Percentiles rank a stretch among this genome's conserved stretches.
These are phyloP conservation scores for Gardenia jasminoides DNA, from an alignment of 257 asterid species.

Conservation along the genomic window DNA sequence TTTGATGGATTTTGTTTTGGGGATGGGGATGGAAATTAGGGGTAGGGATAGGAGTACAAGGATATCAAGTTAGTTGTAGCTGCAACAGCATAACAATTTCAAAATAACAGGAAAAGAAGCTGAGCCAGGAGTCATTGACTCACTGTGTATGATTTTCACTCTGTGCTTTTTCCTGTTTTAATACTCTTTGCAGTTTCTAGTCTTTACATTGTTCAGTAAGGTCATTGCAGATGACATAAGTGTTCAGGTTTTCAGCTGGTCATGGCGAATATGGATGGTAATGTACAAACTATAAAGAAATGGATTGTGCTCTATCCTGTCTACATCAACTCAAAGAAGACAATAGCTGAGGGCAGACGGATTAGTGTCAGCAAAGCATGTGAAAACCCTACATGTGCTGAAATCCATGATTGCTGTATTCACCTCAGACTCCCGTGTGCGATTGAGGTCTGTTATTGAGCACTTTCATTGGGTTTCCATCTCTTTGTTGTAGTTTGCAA, in stretches of 20 bases:
- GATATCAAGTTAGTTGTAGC: too few relatives aligned
- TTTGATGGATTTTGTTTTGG: too few relatives aligned
- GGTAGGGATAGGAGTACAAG: too few relatives aligned
- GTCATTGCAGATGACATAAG: neutral
- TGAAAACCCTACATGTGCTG: conserved; percentile 81
- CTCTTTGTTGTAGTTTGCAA: neutral
- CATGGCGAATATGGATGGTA: conserved; percentile 58
- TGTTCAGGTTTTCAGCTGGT: neutral
- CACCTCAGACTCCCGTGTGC: conserved; percentile 83
- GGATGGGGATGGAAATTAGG: too few relatives aligned
- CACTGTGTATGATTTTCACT: too few relatives aligned
- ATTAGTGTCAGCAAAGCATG: conserved; percentile 77
- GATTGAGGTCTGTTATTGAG: conserved; percentile 56
- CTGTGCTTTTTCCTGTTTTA: neutral
- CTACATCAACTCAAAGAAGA: conserved; percentile 88
- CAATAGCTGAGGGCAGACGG: conserved; percentile 91
- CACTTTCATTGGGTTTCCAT: neutral
- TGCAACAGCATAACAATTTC: too few relatives aligned
- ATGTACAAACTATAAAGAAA: conserved; percentile 66
- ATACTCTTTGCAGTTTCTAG: neutral
- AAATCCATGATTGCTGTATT: conserved; percentile 79
- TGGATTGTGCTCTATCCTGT: conserved; percentile 86
- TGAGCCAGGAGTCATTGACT: too few relatives aligned
- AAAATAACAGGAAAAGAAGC: too few relatives aligned
- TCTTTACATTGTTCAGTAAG: too few relatives aligned